phyloP scores from a whole-genome alignment of 208 protist species.

The Novymonas esmeraldas region DNA sequence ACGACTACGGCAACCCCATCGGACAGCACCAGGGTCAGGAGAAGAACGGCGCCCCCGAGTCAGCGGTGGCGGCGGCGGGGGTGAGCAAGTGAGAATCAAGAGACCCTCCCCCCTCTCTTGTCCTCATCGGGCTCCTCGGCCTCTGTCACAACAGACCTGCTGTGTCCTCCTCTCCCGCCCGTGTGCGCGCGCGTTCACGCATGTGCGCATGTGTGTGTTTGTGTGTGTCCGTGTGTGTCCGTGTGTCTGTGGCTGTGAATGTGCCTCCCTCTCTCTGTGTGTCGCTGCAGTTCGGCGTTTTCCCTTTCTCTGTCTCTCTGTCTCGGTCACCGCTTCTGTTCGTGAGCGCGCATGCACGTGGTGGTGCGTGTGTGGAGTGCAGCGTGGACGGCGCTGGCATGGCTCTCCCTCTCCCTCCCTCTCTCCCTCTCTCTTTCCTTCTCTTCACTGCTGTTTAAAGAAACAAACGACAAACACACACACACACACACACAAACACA shows the following conservation, averaged over 20 bases:
- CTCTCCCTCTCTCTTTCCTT: not conserved
- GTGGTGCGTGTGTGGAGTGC: no score
- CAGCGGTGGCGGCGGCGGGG: no score
- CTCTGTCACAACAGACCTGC: not conserved
- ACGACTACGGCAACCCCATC: conserved; percentile 47
- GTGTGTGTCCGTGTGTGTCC: not conserved
- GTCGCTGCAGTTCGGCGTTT: not conserved
- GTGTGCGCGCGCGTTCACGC: not conserved
- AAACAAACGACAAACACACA: no score
- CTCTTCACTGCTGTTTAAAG: no score
- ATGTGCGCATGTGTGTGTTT: not conserved
- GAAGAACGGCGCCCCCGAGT: not conserved
- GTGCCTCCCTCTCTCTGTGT: not conserved
- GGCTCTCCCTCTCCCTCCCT: not conserved
- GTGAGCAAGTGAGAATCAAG: no score
- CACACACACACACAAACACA: no score
- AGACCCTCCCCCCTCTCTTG: not conserved
- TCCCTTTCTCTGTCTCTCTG: not conserved
- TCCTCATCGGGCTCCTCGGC: not conserved
- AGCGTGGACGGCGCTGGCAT: no score
- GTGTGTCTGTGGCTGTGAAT: not conserved
- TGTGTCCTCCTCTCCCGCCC: no score
- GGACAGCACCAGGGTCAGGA: conserved; percentile 9
- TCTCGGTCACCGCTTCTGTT: no score
- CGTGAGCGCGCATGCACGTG: no score